Percentiles rank a stretch among this genome's conserved stretches.
These are phyloP conservation scores for Daldinia bambusicola DNA, from an alignment of 495 filamentous ascomycete species.

Conservation along the genomic window DNA sequence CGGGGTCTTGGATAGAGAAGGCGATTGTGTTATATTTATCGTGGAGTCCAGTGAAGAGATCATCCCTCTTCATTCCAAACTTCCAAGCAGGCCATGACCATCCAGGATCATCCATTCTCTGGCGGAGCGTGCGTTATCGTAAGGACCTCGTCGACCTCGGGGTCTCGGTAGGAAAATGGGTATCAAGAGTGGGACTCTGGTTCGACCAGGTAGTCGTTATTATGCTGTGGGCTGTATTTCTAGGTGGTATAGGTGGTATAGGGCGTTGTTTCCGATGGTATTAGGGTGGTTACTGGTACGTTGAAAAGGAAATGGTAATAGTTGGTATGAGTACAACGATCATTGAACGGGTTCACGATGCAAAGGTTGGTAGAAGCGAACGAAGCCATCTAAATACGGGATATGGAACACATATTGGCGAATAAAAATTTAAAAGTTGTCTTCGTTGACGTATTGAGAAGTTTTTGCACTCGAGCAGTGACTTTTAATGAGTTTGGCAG, in stretches of 20 bases:
- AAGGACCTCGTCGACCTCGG: conserved; percentile 16
- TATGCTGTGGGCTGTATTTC: conserved; percentile 12
- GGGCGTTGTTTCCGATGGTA: conserved; percentile 23
- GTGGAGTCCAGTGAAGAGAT: conserved; percentile 50
- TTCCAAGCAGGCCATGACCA: conserved; percentile 63
- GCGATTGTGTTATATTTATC: conserved; percentile 50
- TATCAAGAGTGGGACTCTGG: conserved; percentile 4
- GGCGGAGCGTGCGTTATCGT: conserved; percentile 17
- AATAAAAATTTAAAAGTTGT: conserved; percentile 9
- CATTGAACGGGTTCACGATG: conserved; percentile 23
- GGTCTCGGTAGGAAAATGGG: conserved; percentile 17
- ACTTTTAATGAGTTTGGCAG: conserved; percentile 5
- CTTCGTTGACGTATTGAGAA: conserved; percentile 32
- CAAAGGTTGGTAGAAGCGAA: conserved; percentile 38
- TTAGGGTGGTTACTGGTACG: conserved; percentile 45
- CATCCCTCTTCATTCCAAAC: conserved; percentile 54
- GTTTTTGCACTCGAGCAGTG: conserved; percentile 18
- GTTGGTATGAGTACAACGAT: conserved; percentile 33
- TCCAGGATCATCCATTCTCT: conserved; percentile 59
- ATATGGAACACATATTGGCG: conserved; percentile 43
- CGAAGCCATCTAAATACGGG: conserved; percentile 51
- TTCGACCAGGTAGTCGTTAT: conserved; percentile 5
- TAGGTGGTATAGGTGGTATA: conserved; percentile 9
- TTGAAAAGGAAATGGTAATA: conserved; percentile 22
- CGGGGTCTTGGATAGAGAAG: conserved; percentile 49